Evolutionary conservation across 768 basidiomycete species (phyloP), one percentile per base, ranked within the genome.

Genomic region (Chalciporus piperatus): DNA sequence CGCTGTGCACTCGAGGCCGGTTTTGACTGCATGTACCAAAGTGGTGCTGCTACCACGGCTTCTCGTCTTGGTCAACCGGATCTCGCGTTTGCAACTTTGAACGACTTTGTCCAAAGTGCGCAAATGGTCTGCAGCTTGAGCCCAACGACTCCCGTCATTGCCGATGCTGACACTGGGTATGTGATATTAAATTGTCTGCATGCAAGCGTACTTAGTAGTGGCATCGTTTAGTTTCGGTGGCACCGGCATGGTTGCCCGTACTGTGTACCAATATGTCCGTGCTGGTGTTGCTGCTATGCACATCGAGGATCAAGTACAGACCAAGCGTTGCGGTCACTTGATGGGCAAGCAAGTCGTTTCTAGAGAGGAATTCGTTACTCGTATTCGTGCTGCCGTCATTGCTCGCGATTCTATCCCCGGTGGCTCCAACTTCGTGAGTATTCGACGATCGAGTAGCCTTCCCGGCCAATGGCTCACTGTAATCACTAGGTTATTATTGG

Each of bases 271-370:
- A 65, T 89, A 89, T 54, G 78, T 72, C 4, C 77, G 77, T 41
- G 80, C 84, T 13, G 87, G 88, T 25, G 81, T 89, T 19, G 88
- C 87, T 16, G 88, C 74, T 4, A 74, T 87, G 60, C 87, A 90
- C 64, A 89, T 90, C 35, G 87, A 90, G 67, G 87, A 89, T 60
- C 87, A 90, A 69, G 85, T 89, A 1, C 88, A 89, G 64, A 89
- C 85, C 1, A 89, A 89, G 67, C 65, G 87, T 49, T 90, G 87
- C 53, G 87, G 89, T 1, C 89, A 90, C 63, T 70, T 90, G 40
- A 75, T 87, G 63, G 88, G 89, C 43, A 91, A 91, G 68, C 86
- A 89, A 64, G 86, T 90, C 39, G 87, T 90, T 32, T 87, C 85
- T 6, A 79, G 85, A 1, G 87, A 89, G 61, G 88, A 87, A 61